Percentiles rank a stretch among this genome's conserved stretches.
phyloP scores from a whole-genome alignment of 2,329 filamentous ascomycete species.

The Fusarium chlamydosporum region DNA sequence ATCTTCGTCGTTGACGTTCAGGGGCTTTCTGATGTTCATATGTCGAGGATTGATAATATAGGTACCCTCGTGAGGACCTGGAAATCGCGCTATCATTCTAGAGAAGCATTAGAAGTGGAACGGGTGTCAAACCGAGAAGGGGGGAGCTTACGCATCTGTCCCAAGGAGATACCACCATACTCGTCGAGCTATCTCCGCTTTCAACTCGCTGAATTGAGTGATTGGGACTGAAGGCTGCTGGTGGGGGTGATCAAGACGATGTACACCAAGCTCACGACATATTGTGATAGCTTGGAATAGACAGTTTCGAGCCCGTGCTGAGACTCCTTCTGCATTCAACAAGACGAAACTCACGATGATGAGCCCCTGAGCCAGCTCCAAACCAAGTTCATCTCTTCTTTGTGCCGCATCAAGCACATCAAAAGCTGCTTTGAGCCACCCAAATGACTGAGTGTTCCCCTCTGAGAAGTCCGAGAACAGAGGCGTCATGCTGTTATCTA shows the following conservation, averaged over 20 bases:
- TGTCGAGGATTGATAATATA: conserved; percentile 58
- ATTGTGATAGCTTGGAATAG: conserved; percentile 41
- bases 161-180: conserved; percentile 62
- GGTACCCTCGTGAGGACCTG: conserved; percentile 54
- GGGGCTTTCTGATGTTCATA: conserved; percentile 57
- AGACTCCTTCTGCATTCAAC: conserved; percentile 55
- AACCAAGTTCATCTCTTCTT: conserved; percentile 46
- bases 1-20: conserved; percentile 58
- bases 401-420: conserved; percentile 56
- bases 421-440: conserved; percentile 56
- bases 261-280: conserved; percentile 53
- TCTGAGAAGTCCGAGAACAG: conserved; percentile 50
- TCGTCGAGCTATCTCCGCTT: conserved; percentile 58
- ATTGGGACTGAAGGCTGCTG: conserved; percentile 33
- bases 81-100: conserved; percentile 57
- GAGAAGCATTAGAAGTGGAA: conserved; percentile 15
- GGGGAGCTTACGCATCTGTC: conserved; percentile 56
- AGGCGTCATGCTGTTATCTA: conserved; percentile 47
- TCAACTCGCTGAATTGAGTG: conserved; percentile 47
- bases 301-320: conserved; percentile 31
- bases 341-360: conserved; percentile 57
- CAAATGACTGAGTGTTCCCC: conserved; percentile 49
- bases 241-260: conserved; percentile 57
- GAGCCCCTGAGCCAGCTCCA: conserved; percentile 58
- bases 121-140: not conserved